A percentile compares a stretch with the other conserved stretches of the same genome.
These are phyloP conservation scores for Coemansia sp. DNA, from an alignment of 192 early-diverging fungal species.

Conservation along the genomic window DNA sequence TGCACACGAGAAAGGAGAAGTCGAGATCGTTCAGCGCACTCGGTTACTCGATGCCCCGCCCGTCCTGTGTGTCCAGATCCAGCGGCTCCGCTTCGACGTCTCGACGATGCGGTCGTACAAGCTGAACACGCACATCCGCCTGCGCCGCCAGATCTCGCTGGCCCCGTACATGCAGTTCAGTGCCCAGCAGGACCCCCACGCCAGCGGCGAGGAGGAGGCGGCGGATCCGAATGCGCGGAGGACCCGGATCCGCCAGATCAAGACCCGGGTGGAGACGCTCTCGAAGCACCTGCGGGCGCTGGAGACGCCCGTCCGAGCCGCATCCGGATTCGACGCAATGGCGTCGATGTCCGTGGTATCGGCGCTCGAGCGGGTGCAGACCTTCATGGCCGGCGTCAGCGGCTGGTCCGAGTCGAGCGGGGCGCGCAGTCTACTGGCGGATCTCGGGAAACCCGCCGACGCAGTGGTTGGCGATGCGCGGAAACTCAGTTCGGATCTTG, in stretches of 20 bases:
- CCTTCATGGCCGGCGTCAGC: slow-evolving; percentile 29
- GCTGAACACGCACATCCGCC: slow-evolving; percentile 64
- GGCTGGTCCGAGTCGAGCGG: slow-evolving; percentile 27
- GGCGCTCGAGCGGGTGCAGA: slow-evolving; percentile 30
- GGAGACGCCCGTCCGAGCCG: slow-evolving; percentile 16
- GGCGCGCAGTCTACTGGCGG: slow-evolving; percentile 19
- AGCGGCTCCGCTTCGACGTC: slow-evolving; percentile 70
- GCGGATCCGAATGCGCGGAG: neutral
- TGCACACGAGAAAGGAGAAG: neutral
- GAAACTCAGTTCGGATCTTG: slow-evolving; percentile 7
- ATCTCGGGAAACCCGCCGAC: slow-evolving; percentile 7
- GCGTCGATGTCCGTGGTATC: slow-evolving; percentile 21
- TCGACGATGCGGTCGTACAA: slow-evolving; percentile 62
- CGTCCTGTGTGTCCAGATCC: slow-evolving; percentile 69
- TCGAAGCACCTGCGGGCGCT: slow-evolving; percentile 10
- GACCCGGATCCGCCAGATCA: slow-evolving; percentile 6
- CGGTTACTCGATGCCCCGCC: slow-evolving; percentile 59
- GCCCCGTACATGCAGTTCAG: slow-evolving; percentile 56
- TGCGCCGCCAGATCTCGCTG: slow-evolving; percentile 64
- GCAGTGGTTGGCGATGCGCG: slow-evolving; percentile 5
- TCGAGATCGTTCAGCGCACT: slow-evolving; percentile 12
- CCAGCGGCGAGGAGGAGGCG: neutral
- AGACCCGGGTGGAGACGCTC: slow-evolving; percentile 4
- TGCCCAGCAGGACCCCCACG: neutral
- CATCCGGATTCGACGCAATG: neutral